phyloP scores from a whole-genome alignment of 306 rosid genomes.

The Senna siamea region DNA sequence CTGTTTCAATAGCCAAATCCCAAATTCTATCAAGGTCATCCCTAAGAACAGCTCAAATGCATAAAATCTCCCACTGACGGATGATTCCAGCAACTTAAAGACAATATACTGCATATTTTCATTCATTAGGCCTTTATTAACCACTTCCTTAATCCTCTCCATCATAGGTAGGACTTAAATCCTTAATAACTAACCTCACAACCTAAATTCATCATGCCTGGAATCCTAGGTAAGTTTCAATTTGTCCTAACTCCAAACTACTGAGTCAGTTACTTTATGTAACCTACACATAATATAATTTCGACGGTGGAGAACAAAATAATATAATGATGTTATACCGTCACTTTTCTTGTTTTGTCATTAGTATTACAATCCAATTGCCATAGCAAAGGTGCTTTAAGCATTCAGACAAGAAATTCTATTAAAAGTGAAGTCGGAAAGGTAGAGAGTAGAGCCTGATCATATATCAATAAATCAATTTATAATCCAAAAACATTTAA shows the following conservation, averaged over 20 bases:
- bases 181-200: background rate
- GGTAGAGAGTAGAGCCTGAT: background rate
- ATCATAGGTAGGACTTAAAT: background rate
- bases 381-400: background rate
- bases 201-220: background rate
- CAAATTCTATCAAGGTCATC: background rate
- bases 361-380: background rate
- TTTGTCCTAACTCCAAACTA: background rate
- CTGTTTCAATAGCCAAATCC: background rate
- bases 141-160: background rate
- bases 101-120: background rate
- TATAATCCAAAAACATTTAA: constrained; percentile 1
- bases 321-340: background rate
- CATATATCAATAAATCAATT: background rate
- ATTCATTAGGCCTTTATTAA: background rate
- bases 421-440: background rate
- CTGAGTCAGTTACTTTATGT: background rate
- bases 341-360: background rate
- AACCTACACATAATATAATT: background rate
- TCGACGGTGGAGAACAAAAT: background rate
- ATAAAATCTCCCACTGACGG: background rate
- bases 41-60: background rate
- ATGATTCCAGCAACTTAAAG: background rate
- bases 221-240: background rate
- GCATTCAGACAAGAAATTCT: background rate